phyloP scores from a whole-genome alignment of 2,329 filamentous ascomycete genomes.

The Xylaria multiplex region DNA sequence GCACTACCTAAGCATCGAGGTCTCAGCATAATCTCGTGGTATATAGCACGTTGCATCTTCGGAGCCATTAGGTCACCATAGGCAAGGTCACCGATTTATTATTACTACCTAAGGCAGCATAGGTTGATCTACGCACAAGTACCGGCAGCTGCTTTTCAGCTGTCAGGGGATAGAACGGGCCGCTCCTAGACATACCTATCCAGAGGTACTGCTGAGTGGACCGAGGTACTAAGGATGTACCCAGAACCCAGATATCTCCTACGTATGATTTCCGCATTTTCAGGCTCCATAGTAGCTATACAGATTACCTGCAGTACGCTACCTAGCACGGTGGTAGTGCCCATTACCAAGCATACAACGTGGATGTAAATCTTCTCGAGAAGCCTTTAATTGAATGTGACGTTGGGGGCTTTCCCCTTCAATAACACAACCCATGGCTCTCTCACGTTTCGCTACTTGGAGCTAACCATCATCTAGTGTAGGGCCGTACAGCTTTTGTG shows the following conservation, averaged over 20 bases:
- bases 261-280: too few species aligned
- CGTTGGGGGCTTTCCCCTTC: conserved; percentile 1
- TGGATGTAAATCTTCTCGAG: too few species aligned
- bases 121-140: not conserved
- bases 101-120: not conserved
- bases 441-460: not conserved
- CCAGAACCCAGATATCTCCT: too few species aligned
- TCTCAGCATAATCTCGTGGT: conserved; percentile 25
- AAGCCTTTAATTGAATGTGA: not conserved
- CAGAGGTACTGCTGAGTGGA: too few species aligned
- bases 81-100: conserved; percentile 16
- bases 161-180: conserved; percentile 11
- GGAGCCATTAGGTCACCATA: conserved; percentile 8
- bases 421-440: conserved; percentile 5
- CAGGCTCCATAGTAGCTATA: too few species aligned
- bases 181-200: too few species aligned
- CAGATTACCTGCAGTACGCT: too few species aligned
- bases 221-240: too few species aligned
- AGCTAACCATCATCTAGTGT: not conserved
- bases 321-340: too few species aligned
- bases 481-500: not conserved
- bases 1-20: not conserved
- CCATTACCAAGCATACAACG: too few species aligned
- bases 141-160: conserved; percentile 16
- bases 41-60: conserved; percentile 20